Conservation (phyloP, 1,284 basidiomycete species). For the Trametes sp. region DNA sequence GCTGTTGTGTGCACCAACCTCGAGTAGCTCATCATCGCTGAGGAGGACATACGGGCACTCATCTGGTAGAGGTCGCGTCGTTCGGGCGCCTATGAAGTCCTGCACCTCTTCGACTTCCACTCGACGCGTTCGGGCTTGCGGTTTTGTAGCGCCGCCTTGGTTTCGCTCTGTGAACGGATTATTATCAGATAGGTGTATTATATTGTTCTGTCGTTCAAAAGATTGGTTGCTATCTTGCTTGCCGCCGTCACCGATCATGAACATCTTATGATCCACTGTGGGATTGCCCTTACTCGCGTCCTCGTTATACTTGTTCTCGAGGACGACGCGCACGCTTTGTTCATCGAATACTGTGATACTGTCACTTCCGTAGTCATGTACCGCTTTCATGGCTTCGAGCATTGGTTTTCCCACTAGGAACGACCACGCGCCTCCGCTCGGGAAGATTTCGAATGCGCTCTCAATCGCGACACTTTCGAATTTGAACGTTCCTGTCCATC, state of each 20-base stretch:
- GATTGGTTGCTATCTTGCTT: background rate
- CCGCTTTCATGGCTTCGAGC: slow-evolving; percentile 32
- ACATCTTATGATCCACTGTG: background rate
- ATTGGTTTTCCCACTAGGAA: slow-evolving; percentile 45
- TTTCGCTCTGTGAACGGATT: background rate
- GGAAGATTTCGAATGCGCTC: slow-evolving; percentile 44
- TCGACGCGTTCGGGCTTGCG: too few relatives aligned
- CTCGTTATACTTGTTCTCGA: background rate
- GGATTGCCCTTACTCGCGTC: background rate
- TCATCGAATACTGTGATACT: background rate
- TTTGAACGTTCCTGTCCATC: slow-evolving; percentile 38
- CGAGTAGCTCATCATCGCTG: background rate
- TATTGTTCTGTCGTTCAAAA: background rate
- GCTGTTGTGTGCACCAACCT: background rate
- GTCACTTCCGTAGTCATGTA: slow-evolving; percentile 35
- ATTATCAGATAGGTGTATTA: background rate
- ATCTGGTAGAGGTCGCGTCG: too few relatives aligned
- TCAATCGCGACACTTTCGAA: slow-evolving; percentile 23
- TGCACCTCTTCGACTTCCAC: too few relatives aligned
- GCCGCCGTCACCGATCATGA: background rate
- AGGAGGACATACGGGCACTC: too few relatives aligned
- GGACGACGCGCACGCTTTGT: background rate
- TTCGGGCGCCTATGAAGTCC: too few relatives aligned
- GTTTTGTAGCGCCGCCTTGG: too few relatives aligned
- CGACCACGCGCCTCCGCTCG: slow-evolving; percentile 42